These are phyloP conservation scores for Rosa hybrid DNA, from an alignment of 331 rosid species.

Conservation along the genomic window DNA sequence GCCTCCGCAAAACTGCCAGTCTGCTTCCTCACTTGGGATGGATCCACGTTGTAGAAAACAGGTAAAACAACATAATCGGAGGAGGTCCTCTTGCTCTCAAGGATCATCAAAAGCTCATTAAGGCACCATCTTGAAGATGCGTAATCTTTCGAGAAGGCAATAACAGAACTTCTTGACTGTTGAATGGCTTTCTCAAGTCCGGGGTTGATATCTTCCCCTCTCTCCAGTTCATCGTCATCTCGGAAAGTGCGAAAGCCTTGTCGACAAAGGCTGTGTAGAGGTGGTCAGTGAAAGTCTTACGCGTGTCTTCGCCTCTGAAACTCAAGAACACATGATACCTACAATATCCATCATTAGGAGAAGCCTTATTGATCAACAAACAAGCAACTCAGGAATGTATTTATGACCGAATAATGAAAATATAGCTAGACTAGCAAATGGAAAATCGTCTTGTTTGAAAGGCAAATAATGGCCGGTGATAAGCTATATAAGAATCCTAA, in stretches of 20 bases:
- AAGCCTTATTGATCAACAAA: too few species aligned
- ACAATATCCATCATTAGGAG: too few species aligned
- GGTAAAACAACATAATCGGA: background rate
- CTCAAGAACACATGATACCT: background rate
- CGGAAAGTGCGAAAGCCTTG: background rate
- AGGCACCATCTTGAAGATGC: background rate
- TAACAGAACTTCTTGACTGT: background rate
- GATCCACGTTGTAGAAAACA: constrained; percentile 15
- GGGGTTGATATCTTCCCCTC: background rate
- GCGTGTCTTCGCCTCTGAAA: constrained; percentile 8
- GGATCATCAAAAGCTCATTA: constrained; percentile 4
- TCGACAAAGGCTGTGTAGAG: background rate
- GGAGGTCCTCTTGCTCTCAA: background rate
- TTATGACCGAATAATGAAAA: too few species aligned
- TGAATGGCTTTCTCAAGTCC: background rate
- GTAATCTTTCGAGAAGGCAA: background rate
- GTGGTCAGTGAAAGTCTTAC: background rate
- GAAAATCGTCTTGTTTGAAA: too few species aligned
- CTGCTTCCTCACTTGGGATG: constrained; percentile 21
- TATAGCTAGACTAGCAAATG: too few species aligned
- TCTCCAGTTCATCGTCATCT: background rate
- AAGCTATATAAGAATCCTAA: too few species aligned
- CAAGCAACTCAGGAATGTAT: too few species aligned
- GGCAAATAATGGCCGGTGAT: background rate
- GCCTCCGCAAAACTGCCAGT: background rate